Percentiles rank a stretch among this genome's conserved stretches.
Conservation (phyloP, 2,329 filamentous ascomycete genomes). For the Calonectria multiphialidica region DNA sequence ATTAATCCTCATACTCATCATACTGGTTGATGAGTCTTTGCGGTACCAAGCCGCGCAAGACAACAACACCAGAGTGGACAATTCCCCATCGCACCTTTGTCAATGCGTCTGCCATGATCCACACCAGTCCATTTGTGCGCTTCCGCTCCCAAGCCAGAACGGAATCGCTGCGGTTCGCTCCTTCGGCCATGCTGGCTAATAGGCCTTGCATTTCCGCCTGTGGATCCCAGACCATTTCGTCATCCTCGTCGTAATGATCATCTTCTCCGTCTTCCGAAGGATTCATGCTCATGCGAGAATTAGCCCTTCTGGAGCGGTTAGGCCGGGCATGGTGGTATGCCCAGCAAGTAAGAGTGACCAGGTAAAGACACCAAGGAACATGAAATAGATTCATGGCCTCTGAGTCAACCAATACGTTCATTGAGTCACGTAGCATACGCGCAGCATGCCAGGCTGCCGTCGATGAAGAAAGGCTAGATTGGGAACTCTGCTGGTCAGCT, state of each 20-base stretch:
- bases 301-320: conserved; percentile 1
- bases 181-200: conserved; percentile 53
- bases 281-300: neutral
- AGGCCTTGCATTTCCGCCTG: conserved; percentile 60
- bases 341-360: conserved; percentile 70
- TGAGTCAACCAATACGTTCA: conserved; percentile 61
- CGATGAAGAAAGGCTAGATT: conserved; percentile 45
- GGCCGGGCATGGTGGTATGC: conserved; percentile 62
- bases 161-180: conserved; percentile 29
- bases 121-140: conserved; percentile 64
- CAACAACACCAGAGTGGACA: conserved; percentile 71
- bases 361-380: conserved; percentile 72
- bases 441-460: conserved; percentile 67
- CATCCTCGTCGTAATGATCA: conserved; percentile 49
- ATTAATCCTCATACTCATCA: conserved; percentile 27
- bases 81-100: conserved; percentile 72
- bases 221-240: conserved; percentile 64
- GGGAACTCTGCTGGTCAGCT: neutral
- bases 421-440: conserved; percentile 61
- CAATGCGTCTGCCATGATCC: conserved; percentile 66
- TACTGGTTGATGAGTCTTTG: conserved; percentile 45
- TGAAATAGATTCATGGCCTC: conserved; percentile 68
- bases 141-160: conserved; percentile 57
- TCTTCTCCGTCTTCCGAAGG: conserved; percentile 10
- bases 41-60: conserved; percentile 56